Conservation (phyloP, 192 early-diverging fungal species). For the Coemansia sp. region DNA sequence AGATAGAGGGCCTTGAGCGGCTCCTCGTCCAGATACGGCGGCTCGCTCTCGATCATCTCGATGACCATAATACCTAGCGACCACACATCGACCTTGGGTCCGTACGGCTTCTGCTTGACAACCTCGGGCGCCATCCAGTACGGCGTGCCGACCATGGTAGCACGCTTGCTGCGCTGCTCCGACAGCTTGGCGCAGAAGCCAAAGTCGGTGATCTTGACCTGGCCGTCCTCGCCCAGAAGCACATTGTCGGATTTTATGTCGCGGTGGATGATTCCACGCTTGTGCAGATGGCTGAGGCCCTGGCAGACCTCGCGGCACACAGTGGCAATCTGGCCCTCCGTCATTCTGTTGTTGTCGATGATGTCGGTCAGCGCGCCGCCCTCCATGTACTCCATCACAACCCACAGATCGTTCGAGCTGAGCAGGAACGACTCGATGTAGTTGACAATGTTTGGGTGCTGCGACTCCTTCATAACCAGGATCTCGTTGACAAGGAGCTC, state of each 20-base stretch:
- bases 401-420: slow-evolving; percentile 85
- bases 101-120: slow-evolving; percentile 79
- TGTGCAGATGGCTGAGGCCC: slow-evolving; percentile 80
- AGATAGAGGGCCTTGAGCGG: slow-evolving; percentile 93
- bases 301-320: slow-evolving; percentile 84
- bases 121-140: slow-evolving; percentile 88
- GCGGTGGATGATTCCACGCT: slow-evolving; percentile 82
- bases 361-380: slow-evolving; percentile 96
- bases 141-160: slow-evolving; percentile 86
- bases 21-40: slow-evolving; percentile 93
- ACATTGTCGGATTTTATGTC: slow-evolving; percentile 93
- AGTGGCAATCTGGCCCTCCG: slow-evolving; percentile 92
- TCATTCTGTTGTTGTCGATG: slow-evolving; percentile 91
- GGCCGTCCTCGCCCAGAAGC: slow-evolving; percentile 72
- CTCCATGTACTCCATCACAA: slow-evolving; percentile 99
- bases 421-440: slow-evolving; percentile 91
- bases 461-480: slow-evolving; percentile 89
- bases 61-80: slow-evolving; percentile 96
- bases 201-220: slow-evolving; percentile 93
- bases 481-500: slow-evolving; percentile 93
- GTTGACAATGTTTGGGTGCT: slow-evolving; percentile 96
- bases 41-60: slow-evolving; percentile 97
- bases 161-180: slow-evolving; percentile 79
- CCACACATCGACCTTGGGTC: slow-evolving; percentile 84
- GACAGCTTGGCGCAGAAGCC: slow-evolving; percentile 92